Conservation (phyloP, 768 basidiomycete species). For the Goffeauzyma gilvescens region DNA sequence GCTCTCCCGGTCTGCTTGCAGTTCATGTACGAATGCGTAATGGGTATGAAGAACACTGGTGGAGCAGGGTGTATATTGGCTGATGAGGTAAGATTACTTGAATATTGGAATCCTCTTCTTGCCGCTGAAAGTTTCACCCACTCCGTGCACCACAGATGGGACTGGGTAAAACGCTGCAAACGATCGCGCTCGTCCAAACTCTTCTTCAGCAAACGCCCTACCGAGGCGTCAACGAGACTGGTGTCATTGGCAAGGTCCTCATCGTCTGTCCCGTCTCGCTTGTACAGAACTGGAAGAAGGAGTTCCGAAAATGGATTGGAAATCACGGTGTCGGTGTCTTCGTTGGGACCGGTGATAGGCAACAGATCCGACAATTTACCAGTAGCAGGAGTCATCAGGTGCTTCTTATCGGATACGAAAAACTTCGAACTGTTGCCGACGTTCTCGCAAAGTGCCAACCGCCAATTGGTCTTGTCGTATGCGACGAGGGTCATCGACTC, state of each 20-base stretch:
- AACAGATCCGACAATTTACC: conserved; percentile 45
- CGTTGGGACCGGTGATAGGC: conserved; percentile 44
- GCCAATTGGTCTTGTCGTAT: conserved; percentile 77
- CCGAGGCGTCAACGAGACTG: conserved; percentile 17
- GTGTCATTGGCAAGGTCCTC: conserved; percentile 53
- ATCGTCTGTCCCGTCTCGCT: conserved; percentile 89
- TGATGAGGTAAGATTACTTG: too few relatives aligned
- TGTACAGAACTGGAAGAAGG: conserved; percentile 83
- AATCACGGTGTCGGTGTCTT: conserved; percentile 42
- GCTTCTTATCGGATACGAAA: conserved; percentile 86
- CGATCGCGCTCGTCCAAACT: conserved; percentile 82
- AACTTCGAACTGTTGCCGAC: conserved; percentile 50
- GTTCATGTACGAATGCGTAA: conserved; percentile 89
- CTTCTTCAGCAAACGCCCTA: conserved; percentile 77
- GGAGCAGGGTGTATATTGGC: conserved; percentile 84
- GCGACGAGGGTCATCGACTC: conserved; percentile 92
- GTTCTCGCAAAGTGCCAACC: conserved; percentile 38
- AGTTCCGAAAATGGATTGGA: conserved; percentile 72
- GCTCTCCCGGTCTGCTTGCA: conserved; percentile 43
- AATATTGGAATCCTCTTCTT: too few relatives aligned
- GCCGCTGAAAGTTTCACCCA: not conserved
- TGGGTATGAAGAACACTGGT: conserved; percentile 79
- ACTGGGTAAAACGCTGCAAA: conserved; percentile 80
- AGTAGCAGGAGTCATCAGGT: conserved; percentile 40
- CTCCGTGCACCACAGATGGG: conserved; percentile 64